Percentiles rank a stretch among this genome's conserved stretches.
Evolutionary conservation across 169 alveolate species (phyloP).

Genomic region (Cryptosporidium meleagridis): DNA sequence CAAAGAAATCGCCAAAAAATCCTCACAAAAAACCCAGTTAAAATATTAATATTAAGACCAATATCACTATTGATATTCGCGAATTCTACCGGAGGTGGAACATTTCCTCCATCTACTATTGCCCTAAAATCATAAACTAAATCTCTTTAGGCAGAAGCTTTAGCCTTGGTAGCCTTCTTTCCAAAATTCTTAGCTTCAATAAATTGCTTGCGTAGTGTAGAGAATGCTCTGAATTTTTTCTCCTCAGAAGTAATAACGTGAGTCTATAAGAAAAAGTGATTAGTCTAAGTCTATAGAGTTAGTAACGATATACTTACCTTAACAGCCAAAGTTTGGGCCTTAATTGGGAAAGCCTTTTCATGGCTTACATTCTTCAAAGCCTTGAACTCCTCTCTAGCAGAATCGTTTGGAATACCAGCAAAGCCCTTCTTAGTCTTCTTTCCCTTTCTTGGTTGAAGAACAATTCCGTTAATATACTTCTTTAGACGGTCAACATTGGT

Average conservation of each 20-base stretch:
- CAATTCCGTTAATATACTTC: conserved; percentile 93
- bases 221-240: conserved; percentile 28
- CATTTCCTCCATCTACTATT: background rate
- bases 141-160: conserved; percentile 10
- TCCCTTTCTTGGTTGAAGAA: conserved; percentile 94
- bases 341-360: conserved; percentile 56
- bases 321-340: background rate
- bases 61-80: background rate
- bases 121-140: background rate
- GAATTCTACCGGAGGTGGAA: background rate
- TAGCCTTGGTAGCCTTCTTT: conserved; percentile 30
- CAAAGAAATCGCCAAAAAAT: background rate
- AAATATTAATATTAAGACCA: conserved; percentile 3
- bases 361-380: conserved; percentile 30
- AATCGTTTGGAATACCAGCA: conserved; percentile 92
- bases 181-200: conserved; percentile 51
- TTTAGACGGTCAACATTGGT: conserved; percentile 95
- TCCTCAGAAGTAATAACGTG: conserved; percentile 48
- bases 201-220: conserved; percentile 32
- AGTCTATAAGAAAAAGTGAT: conserved; percentile 6
- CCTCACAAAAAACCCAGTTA: background rate
- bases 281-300: background rate
- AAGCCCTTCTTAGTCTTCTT: conserved; percentile 96
- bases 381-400: conserved; percentile 83
- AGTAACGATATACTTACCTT: conserved; percentile 40